phyloP scores from a whole-genome alignment of 305 asterid species.

The Coffea humblotiana region DNA sequence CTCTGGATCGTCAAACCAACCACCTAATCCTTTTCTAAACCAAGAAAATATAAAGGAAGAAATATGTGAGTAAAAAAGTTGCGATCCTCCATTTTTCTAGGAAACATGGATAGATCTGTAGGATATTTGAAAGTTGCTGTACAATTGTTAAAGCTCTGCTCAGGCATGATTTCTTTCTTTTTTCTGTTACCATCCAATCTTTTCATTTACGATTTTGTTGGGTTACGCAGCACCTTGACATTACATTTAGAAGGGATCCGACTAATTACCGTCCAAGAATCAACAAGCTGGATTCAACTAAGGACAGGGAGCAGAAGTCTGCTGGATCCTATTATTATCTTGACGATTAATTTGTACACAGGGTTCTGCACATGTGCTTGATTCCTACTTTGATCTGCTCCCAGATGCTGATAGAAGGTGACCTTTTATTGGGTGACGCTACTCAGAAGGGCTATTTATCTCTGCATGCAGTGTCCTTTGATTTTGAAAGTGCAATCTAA shows the following conservation, averaged over 20 bases:
- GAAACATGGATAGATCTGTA: background rate
- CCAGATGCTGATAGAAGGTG: constrained; percentile 26
- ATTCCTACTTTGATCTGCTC: constrained; percentile 18
- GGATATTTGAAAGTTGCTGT: background rate
- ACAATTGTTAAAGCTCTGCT: background rate
- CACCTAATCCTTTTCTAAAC: background rate
- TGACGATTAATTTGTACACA: constrained; percentile 55
- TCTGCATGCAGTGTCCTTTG: constrained; percentile 8
- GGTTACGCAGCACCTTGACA: constrained; percentile 78
- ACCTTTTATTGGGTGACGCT: constrained; percentile 13
- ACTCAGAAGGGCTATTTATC: constrained; percentile 4
- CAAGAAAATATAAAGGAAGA: background rate
- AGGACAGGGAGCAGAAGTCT: constrained; percentile 86
- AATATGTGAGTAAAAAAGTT: background rate
- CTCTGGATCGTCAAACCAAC: background rate
- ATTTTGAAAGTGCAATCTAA: constrained; percentile 6
- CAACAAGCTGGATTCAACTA: constrained; percentile 86
- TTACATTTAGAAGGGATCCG: constrained; percentile 93
- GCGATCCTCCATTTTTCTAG: background rate
- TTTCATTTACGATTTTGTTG: background rate
- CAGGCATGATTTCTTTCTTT: background rate
- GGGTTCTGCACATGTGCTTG: constrained; percentile 10
- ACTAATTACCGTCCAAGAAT: constrained; percentile 88
- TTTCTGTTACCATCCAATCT: background rate
- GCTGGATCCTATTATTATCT: constrained; percentile 90